phyloP scores from a whole-genome alignment of 2,329 filamentous ascomycete genomes.

The Pseudogymnoascus sp. region DNA sequence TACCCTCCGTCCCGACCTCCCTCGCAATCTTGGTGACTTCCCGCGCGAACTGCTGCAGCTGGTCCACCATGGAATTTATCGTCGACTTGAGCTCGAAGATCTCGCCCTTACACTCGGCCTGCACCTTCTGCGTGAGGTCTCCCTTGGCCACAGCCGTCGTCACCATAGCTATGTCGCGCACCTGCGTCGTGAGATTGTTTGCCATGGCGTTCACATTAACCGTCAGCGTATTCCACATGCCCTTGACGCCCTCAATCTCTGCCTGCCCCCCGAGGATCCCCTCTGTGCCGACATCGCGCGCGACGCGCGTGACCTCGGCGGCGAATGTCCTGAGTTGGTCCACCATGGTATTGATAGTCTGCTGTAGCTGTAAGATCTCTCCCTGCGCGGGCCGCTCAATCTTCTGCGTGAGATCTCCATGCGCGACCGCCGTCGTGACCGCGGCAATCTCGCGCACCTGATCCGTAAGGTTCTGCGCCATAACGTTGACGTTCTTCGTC shows the following conservation, averaged over 20 bases:
- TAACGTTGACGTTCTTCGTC: slow-evolving; percentile 81
- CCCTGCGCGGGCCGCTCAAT: slow-evolving; percentile 73
- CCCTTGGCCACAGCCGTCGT: slow-evolving; percentile 68
- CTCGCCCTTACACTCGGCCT: slow-evolving; percentile 85
- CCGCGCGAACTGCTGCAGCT: slow-evolving; percentile 90
- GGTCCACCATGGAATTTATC: slow-evolving; percentile 99
- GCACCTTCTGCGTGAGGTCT: slow-evolving; percentile 93
- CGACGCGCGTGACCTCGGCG: slow-evolving; percentile 74
- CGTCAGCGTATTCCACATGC: slow-evolving; percentile 83
- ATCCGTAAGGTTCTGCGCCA: slow-evolving; percentile 75
- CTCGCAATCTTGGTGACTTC: slow-evolving; percentile 95
- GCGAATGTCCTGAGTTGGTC: slow-evolving; percentile 78
- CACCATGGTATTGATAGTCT: slow-evolving; percentile 86
- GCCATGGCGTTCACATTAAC: slow-evolving; percentile 86
- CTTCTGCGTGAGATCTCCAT: slow-evolving; percentile 76
- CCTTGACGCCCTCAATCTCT: slow-evolving; percentile 74
- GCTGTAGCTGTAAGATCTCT: slow-evolving; percentile 74
- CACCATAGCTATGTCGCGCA: slow-evolving; percentile 87
- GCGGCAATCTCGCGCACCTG: slow-evolving; percentile 81
- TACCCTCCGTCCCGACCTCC: slow-evolving; percentile 93
- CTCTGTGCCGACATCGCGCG: slow-evolving; percentile 76
- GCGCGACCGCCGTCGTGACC: slow-evolving; percentile 74
- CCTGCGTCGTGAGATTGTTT: slow-evolving; percentile 77
- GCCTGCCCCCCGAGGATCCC: slow-evolving; percentile 76
- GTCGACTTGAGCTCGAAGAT: slow-evolving; percentile 93